These are phyloP conservation scores for Mucor saturninus DNA, from an alignment of 371 early-diverging fungal genomes.

Conservation along the genomic window DNA sequence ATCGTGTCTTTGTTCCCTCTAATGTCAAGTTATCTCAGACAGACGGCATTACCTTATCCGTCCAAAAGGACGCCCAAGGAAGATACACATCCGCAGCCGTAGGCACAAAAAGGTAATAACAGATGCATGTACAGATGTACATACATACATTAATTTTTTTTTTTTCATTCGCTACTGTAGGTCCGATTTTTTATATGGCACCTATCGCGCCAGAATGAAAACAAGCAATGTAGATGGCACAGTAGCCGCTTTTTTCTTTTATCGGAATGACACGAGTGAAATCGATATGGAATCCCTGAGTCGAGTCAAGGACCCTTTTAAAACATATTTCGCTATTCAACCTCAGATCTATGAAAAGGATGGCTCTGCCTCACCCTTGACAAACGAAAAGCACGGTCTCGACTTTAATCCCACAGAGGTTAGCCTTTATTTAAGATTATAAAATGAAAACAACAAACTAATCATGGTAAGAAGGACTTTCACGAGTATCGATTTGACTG, in stretches of 20 bases:
- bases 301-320: conserved; percentile 34
- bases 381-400: conserved; percentile 34
- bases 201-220: conserved; percentile 44
- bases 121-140: not conserved
- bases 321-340: conserved; percentile 44
- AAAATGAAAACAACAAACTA: too few species aligned
- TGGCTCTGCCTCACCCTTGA: conserved; percentile 40
- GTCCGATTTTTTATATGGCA: conserved; percentile 48
- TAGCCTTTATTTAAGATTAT: not conserved
- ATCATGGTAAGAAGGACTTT: conserved; percentile 27
- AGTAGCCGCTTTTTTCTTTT: conserved; percentile 48
- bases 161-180: conserved; percentile 9
- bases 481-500: conserved; percentile 57
- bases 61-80: conserved; percentile 17
- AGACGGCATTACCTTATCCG: conserved; percentile 30
- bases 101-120: conserved; percentile 40
- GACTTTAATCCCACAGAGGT: conserved; percentile 37
- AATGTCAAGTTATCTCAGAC: conserved; percentile 35
- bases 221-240: conserved; percentile 40
- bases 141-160: not conserved
- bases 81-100: conserved; percentile 37
- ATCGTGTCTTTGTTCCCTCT: conserved; percentile 36
- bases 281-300: conserved; percentile 52
- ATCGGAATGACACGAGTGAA: conserved; percentile 40
- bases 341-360: conserved; percentile 45